Base-by-base conservation (phyloP, 306 rosid species). In the Mucuna pruriens region DNA sequence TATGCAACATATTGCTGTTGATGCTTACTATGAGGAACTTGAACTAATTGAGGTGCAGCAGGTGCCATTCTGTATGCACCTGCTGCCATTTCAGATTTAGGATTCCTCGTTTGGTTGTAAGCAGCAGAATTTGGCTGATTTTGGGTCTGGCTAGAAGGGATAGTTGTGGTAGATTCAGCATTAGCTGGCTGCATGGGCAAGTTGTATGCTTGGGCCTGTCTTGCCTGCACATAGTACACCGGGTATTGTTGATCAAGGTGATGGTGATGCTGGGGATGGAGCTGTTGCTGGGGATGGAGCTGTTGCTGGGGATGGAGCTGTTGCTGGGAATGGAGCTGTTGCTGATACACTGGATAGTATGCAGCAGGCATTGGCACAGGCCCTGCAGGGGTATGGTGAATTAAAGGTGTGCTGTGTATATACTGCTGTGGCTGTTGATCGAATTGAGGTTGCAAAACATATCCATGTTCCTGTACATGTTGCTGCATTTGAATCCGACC, bases 131-230 rank as follows among this genome's bases (percentile, higher is more conserved):
- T 89, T 57, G 88, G 83, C 76, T 78, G 90, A 19, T 86, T 36
- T 83, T 84, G 95, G 42, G 94, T 83, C 46, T 75, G 93, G 78
- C 71, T 80, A 26, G 92, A 67, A 52, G 90, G 76, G 26, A 84
- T 49, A 12, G 80, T n/a, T 74, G 87, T 62, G 45, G 86, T 61
- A 68, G 87, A 54, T 55, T 90, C 97, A 58, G 85, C 46, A 75
- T 88, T 89, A 22, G 87, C 67, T 51, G 84, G 95, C 87, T 90
- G 92, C 66, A 86, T 70, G 0, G 92, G 62, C 78, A 90, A 48
- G 79, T 87, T 87, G 86, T 92, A 90, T 72, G 91, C 81, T 78
- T 88, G 92, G 10, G 89, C 36, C 71, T 88, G 97, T 72, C 92
- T 86, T 7, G 95, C 70, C 3, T 92, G 90, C 84, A 90, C 23